Conservation (phyloP, 1,139 yeast genomes). For the Suhomyces yuchorum region DNA sequence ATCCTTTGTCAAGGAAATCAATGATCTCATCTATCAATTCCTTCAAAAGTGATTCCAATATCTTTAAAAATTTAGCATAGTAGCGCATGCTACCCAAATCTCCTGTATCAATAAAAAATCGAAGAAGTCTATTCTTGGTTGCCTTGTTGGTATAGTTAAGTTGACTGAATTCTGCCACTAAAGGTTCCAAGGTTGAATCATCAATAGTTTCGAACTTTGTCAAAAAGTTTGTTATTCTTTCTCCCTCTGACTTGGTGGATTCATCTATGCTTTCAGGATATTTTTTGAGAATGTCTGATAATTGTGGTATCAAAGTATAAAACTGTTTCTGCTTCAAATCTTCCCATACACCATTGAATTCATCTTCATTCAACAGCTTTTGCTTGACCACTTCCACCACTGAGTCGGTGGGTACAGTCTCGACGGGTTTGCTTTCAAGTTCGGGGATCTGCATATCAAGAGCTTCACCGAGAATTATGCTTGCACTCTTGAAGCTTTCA, state of each 20-base stretch:
- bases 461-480: conserved; percentile 48
- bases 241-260: conserved; percentile 32
- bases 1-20: conserved; percentile 57
- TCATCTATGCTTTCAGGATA: not conserved
- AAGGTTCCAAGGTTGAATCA: conserved; percentile 54
- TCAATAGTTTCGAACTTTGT: conserved; percentile 45
- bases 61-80: conserved; percentile 49
- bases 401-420: conserved; percentile 4
- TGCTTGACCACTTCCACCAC: conserved; percentile 29
- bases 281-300: conserved; percentile 21
- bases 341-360: conserved; percentile 59
- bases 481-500: conserved; percentile 48
- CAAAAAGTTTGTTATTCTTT: conserved; percentile 47
- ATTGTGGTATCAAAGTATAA: conserved; percentile 46
- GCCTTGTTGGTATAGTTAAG: conserved; percentile 68
- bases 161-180: conserved; percentile 58
- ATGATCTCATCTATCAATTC: conserved; percentile 60
- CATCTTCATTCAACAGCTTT: conserved; percentile 29
- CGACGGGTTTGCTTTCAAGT: conserved; percentile 8
- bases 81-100: conserved; percentile 48
- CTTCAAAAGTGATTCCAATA: conserved; percentile 65
- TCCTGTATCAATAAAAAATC: conserved; percentile 53
- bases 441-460: conserved; percentile 25
- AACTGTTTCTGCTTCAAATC: conserved; percentile 63
- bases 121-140: conserved; percentile 61